Percentiles rank a stretch among this genome's conserved stretches.
Evolutionary conservation across 139 green algal genomes (phyloP).

Genomic region (Tetradesmus obliquus): DNA sequence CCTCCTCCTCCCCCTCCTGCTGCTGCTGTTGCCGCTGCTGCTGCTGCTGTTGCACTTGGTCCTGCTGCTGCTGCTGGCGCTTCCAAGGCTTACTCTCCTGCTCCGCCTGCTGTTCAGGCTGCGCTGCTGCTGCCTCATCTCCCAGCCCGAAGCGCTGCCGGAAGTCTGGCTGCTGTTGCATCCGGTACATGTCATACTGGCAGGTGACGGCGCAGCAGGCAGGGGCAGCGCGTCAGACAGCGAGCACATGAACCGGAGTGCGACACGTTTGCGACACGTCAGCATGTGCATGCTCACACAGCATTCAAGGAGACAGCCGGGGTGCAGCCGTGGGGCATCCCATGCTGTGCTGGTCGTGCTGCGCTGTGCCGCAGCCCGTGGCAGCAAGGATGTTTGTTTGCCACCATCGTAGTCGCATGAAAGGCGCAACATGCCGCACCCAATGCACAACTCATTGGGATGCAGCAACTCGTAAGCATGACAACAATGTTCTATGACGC

Average conservation of each 20-base stretch:
- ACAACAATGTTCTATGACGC: too few species aligned
- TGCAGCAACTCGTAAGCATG: too few species aligned
- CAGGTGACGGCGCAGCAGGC: neutral
- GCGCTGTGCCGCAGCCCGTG: neutral
- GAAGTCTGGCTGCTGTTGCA: conserved; percentile 30
- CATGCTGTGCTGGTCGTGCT: too few species aligned
- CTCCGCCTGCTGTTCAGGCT: neutral
- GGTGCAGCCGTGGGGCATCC: too few species aligned
- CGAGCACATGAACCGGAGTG: neutral
- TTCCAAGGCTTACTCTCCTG: neutral
- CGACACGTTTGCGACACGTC: neutral
- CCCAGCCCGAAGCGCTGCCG: neutral
- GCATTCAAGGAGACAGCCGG: too few species aligned
- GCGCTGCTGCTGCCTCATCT: neutral
- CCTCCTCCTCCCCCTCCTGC: neutral
- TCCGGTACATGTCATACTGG: conserved; percentile 27
- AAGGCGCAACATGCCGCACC: too few species aligned
- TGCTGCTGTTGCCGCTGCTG: conserved; percentile 8
- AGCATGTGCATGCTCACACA: neutral
- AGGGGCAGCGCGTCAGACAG: neutral
- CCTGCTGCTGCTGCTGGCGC: neutral
- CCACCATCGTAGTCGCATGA: too few species aligned
- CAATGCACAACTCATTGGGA: too few species aligned
- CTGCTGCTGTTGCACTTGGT: conserved; percentile 1
- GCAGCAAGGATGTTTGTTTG: too few species aligned